phyloP scores from a whole-genome alignment of 495 filamentous ascomycete species.

The Peziza echinospora region DNA sequence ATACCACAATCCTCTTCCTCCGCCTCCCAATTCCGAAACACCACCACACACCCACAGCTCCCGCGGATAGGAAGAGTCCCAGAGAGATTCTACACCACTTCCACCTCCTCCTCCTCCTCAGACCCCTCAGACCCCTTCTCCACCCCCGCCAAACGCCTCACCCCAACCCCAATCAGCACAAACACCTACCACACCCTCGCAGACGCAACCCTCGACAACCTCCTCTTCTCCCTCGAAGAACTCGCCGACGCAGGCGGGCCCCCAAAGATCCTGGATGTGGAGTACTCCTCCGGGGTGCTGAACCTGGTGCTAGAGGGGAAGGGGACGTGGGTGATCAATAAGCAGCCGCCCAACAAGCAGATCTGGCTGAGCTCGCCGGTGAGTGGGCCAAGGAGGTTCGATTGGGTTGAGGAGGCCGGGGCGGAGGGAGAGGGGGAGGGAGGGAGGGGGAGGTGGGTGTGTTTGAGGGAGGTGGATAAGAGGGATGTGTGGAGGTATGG shows the following conservation, averaged over 20 bases:
- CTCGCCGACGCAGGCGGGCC: background rate
- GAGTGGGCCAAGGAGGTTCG: constrained; percentile 80
- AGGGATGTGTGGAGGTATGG: too few relatives aligned
- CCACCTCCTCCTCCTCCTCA: too few relatives aligned
- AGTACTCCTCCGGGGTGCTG: constrained; percentile 44
- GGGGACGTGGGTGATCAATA: constrained; percentile 84
- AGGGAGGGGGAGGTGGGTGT: constrained; percentile 61
- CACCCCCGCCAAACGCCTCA: too few relatives aligned
- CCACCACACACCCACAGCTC: too few relatives aligned
- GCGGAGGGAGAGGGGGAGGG: constrained; percentile 60
- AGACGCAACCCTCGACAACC: constrained; percentile 29
- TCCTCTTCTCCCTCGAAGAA: constrained; percentile 27
- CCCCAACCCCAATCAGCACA: background rate
- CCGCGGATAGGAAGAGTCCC: too few relatives aligned
- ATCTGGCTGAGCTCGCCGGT: constrained; percentile 89
- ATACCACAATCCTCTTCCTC: too few relatives aligned
- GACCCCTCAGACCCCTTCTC: too few relatives aligned
- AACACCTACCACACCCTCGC: constrained; percentile 28
- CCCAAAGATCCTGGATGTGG: constrained; percentile 22
- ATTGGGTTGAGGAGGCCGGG: constrained; percentile 66
- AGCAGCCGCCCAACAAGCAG: constrained; percentile 91
- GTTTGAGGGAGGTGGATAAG: constrained; percentile 58
- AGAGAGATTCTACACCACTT: too few relatives aligned
- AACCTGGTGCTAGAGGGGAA: constrained; percentile 38
- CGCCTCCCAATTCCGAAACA: too few relatives aligned